Evolutionary conservation across 495 filamentous ascomycete species (phyloP).

Genomic region (Polyplosphaeria fusca): DNA sequence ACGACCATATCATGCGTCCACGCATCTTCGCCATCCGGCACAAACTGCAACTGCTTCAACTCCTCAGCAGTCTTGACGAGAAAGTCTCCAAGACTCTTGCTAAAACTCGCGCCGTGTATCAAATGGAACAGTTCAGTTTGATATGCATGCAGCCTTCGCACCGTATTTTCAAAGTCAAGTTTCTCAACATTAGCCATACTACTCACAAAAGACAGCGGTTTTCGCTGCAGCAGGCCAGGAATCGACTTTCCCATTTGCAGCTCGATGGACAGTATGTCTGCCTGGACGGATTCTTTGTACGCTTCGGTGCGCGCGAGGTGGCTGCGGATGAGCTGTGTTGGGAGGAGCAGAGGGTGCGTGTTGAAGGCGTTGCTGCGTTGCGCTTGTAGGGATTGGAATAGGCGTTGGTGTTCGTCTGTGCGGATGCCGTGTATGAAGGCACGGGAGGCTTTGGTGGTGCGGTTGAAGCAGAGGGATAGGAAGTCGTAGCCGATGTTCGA

Average conservation of each 20-base stretch:
- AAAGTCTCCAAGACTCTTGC: slow-evolving; percentile 6
- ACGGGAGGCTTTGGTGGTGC: neutral
- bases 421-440: slow-evolving; percentile 5
- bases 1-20: neutral
- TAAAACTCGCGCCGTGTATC: neutral
- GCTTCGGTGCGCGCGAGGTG: neutral
- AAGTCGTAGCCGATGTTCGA: slow-evolving; percentile 9
- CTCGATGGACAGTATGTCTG: neutral
- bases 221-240: neutral
- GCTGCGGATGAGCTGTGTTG: neutral
- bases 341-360: slow-evolving; percentile 3
- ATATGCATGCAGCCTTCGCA: slow-evolving; percentile 2
- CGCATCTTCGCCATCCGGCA: neutral
- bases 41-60: neutral
- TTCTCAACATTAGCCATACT: neutral
- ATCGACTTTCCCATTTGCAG: neutral
- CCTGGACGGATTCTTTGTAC: neutral
- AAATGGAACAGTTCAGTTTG: neutral
- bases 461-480: neutral
- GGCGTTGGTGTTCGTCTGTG: neutral
- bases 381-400: neutral
- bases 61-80: neutral
- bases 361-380: neutral
- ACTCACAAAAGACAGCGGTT: neutral
- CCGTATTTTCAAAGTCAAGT: neutral